Evolutionary conservation across 2,329 filamentous ascomycete genomes (phyloP).

Genomic region (Coniochaeta sp.): DNA sequence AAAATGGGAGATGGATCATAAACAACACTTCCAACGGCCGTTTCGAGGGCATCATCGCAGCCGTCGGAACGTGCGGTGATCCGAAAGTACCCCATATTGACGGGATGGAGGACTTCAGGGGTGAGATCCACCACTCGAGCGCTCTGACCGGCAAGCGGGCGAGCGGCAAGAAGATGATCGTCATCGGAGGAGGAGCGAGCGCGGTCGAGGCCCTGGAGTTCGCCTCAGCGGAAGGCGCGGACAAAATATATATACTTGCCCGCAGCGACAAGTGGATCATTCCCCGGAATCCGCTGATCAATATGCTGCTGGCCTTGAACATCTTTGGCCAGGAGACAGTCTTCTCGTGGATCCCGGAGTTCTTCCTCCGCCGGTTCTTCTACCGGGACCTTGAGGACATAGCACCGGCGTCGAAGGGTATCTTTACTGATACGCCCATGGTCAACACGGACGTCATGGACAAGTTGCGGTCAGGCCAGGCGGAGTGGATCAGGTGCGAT

Average conservation of each 20-base stretch:
- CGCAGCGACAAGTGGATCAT: conserved; percentile 85
- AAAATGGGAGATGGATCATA: conserved; percentile 66
- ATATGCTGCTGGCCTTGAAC: conserved; percentile 68
- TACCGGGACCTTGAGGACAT: conserved; percentile 74
- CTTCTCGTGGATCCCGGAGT: conserved; percentile 72
- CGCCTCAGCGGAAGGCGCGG: conserved; percentile 57
- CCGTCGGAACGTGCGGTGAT: conserved; percentile 74
- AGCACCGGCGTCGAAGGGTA: conserved; percentile 58
- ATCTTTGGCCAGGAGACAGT: conserved; percentile 70
- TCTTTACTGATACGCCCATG: conserved; percentile 84
- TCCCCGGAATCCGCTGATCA: conserved; percentile 68
- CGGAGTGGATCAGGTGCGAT: conserved; percentile 76
- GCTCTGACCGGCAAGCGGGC: conserved; percentile 64
- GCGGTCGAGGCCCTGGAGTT: conserved; percentile 81
- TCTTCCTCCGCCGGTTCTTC: conserved; percentile 68
- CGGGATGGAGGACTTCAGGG: conserved; percentile 65
- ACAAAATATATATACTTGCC: conserved; percentile 64
- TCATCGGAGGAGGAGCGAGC: conserved; percentile 73
- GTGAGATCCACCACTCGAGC: conserved; percentile 67
- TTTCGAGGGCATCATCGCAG: conserved; percentile 74
- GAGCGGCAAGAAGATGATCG: conserved; percentile 65
- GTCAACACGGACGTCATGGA: conserved; percentile 77
- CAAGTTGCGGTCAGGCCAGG: conserved; percentile 62
- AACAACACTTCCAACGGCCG: conserved; percentile 62
- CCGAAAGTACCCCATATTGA: conserved; percentile 62